Evolutionary conservation across 2,329 filamentous ascomycete species (phyloP), one percentile per base, ranked within the genome.

Genomic region (Corniculantispora saksenae): DNA sequence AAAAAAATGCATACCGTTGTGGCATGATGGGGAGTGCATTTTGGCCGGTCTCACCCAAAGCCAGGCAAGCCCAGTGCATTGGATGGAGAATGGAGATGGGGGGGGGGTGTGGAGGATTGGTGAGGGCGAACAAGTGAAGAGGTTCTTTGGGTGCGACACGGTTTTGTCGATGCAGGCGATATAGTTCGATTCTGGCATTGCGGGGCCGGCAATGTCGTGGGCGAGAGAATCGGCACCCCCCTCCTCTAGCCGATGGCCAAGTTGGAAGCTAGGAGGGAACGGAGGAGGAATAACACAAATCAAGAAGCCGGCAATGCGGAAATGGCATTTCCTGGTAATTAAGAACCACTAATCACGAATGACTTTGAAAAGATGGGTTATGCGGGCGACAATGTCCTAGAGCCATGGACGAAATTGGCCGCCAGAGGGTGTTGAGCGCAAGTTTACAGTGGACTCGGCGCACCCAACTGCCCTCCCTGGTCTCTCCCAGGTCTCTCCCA

Each of bases 221-320:
- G 47, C 29, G 29, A 15, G 35, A 54, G 35, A 45, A 62, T 62
- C 60, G 60, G 32, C 59, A 61, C 59, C 9, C 59, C 59, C 48
- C 58, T 29, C 40, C 45, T 38, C 17, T 19, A 47, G 47, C 25
- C 40, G 38, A 43, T 43, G 38, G 38, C 38, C 38, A 43, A 43
- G 38, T 7, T 13, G 4, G 38, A 7, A 43, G 38, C 10, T 32
- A 10, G 32, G 32, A 32, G 32, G 10, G 6, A 32, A 32, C 32
- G 10, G 32, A 32, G 32, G 10, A 32, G 32, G 5, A 32, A 10
- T 32, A 19, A 43, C 9, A 13, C 38, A 43, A 43, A 13, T 5
- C 5, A 43, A 43, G 38, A 13, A 43, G 12, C 4, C 12, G 38
- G 38, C 12, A 43, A 43, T 43, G 38, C 32, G 38, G 12, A 13